A percentile compares a stretch with the other conserved stretches of the same genome.
phyloP scores from a whole-genome alignment of 2,329 filamentous ascomycete species.

The Penicillium sp. region DNA sequence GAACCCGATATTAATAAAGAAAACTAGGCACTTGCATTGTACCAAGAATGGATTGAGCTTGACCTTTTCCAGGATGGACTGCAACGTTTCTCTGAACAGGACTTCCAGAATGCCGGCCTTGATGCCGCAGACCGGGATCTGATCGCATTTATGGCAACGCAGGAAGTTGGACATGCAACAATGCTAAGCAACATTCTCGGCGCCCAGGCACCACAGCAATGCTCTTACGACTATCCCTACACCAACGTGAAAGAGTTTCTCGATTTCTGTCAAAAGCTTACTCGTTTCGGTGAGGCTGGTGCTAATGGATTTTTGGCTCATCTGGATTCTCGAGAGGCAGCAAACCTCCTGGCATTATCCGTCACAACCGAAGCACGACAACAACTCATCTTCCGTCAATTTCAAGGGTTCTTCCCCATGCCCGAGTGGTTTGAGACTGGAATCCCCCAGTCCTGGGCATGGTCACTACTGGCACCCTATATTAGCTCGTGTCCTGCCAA shows the following conservation, averaged over 20 bases:
- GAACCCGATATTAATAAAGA: background rate
- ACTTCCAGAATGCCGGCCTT: slow-evolving; percentile 72
- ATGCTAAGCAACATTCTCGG: slow-evolving; percentile 79
- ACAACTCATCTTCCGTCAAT: slow-evolving; percentile 83
- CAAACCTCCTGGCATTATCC: slow-evolving; percentile 72
- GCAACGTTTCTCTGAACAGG: slow-evolving; percentile 67
- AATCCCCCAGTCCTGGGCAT: slow-evolving; percentile 82
- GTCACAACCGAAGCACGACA: slow-evolving; percentile 81
- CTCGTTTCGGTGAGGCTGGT: slow-evolving; percentile 76
- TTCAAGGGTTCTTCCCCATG: slow-evolving; percentile 78
- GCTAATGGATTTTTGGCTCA: slow-evolving; percentile 82
- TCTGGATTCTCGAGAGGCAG: slow-evolving; percentile 75
- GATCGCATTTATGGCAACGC: slow-evolving; percentile 76
- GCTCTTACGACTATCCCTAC: slow-evolving; percentile 81
- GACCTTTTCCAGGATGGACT: slow-evolving; percentile 81
- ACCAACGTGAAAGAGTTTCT: slow-evolving; percentile 75
- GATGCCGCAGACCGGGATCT: slow-evolving; percentile 70
- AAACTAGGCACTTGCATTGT: slow-evolving; percentile 65
- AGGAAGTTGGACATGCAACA: slow-evolving; percentile 78
- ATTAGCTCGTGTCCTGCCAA: slow-evolving; percentile 75
- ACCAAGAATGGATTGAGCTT: slow-evolving; percentile 84
- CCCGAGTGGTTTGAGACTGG: slow-evolving; percentile 81
- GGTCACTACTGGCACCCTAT: slow-evolving; percentile 80
- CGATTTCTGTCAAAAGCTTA: slow-evolving; percentile 86
- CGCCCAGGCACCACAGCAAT: slow-evolving; percentile 69